phyloP scores from a whole-genome alignment of 768 basidiomycete species.

The Rossbeevera mucosa region DNA sequence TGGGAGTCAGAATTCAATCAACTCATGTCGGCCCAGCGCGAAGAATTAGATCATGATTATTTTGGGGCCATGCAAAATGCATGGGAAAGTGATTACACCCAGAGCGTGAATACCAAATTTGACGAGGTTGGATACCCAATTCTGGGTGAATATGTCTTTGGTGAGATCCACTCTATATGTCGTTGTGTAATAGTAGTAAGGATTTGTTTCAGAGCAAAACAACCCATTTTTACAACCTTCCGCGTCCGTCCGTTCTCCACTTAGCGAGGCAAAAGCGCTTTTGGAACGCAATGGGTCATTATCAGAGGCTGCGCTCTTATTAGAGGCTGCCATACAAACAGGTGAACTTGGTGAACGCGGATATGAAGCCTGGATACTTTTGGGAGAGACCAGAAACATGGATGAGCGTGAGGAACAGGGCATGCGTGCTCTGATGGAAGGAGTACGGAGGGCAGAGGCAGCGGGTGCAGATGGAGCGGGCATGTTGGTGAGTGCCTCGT shows the following conservation, averaged over 20 bases:
- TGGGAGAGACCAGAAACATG: constrained; percentile 88
- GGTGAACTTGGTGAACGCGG: constrained; percentile 77
- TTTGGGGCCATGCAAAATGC: constrained; percentile 56
- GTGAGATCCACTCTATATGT: constrained; percentile 39
- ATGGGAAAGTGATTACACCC: constrained; percentile 50
- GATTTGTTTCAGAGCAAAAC: constrained; percentile 49
- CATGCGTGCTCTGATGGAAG: constrained; percentile 73
- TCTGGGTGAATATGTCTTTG: constrained; percentile 70
- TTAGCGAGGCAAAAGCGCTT: constrained; percentile 72
- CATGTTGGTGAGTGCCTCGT: constrained; percentile 56
- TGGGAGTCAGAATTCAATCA: constrained; percentile 86
- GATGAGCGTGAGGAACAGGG: constrained; percentile 83
- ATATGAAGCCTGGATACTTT: constrained; percentile 87
- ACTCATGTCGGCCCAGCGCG: constrained; percentile 63
- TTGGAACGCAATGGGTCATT: constrained; percentile 80
- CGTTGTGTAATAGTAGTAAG: neutral
- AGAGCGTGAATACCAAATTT: constrained; percentile 41
- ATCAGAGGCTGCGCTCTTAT: constrained; percentile 77
- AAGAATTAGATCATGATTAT: constrained; percentile 62
- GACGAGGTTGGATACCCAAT: constrained; percentile 74
- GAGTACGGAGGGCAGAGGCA: constrained; percentile 61
- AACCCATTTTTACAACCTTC: constrained; percentile 66
- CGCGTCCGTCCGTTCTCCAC: constrained; percentile 41
- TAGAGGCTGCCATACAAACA: constrained; percentile 87
- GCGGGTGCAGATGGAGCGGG: constrained; percentile 62